These are phyloP conservation scores for Cyberlindnera bimundalis DNA, from an alignment of 805 yeast genomes.

Conservation along the genomic window DNA sequence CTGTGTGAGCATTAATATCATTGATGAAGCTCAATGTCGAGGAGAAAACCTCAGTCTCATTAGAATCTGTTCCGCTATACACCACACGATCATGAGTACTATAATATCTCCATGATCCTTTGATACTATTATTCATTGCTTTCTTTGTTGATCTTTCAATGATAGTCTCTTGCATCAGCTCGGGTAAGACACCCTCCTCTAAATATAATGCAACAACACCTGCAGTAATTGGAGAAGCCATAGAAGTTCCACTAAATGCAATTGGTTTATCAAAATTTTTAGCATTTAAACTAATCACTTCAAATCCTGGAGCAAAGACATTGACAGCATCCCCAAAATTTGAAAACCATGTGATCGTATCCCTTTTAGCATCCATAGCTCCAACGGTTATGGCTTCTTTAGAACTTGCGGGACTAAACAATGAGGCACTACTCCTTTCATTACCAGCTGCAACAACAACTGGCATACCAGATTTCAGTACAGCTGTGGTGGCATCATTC, in stretches of 20 bases:
- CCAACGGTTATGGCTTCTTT: slow-evolving; percentile 73
- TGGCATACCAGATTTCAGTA: slow-evolving; percentile 63
- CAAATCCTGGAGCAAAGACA: slow-evolving; percentile 76
- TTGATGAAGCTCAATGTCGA: slow-evolving; percentile 1
- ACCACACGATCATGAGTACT: slow-evolving; percentile 14
- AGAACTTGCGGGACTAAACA: slow-evolving; percentile 81
- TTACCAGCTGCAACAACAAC: slow-evolving; percentile 89
- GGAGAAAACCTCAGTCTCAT: slow-evolving; percentile 2
- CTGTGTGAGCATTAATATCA: slow-evolving; percentile 2
- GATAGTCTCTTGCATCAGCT: slow-evolving; percentile 39
- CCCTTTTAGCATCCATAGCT: slow-evolving; percentile 73
- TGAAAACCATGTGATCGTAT: slow-evolving; percentile 68
- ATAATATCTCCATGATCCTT: slow-evolving; percentile 13
- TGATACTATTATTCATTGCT: slow-evolving; percentile 9
- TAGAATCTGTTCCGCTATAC: slow-evolving; percentile 12
- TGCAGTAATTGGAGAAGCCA: slow-evolving; percentile 72
- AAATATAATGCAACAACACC: slow-evolving; percentile 60
- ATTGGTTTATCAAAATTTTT: slow-evolving; percentile 22
- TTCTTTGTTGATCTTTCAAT: slow-evolving; percentile 42
- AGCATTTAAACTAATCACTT: slow-evolving; percentile 52
- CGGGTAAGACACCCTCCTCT: slow-evolving; percentile 44
- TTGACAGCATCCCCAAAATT: slow-evolving; percentile 90
- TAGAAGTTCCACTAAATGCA: slow-evolving; percentile 67
- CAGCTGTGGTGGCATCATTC: slow-evolving; percentile 74
- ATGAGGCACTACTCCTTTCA: slow-evolving; percentile 67